Percentiles rank a stretch among this genome's conserved stretches.
These are phyloP conservation scores for Teunomyces kruisii DNA, from an alignment of 805 yeast species.

Conservation along the genomic window DNA sequence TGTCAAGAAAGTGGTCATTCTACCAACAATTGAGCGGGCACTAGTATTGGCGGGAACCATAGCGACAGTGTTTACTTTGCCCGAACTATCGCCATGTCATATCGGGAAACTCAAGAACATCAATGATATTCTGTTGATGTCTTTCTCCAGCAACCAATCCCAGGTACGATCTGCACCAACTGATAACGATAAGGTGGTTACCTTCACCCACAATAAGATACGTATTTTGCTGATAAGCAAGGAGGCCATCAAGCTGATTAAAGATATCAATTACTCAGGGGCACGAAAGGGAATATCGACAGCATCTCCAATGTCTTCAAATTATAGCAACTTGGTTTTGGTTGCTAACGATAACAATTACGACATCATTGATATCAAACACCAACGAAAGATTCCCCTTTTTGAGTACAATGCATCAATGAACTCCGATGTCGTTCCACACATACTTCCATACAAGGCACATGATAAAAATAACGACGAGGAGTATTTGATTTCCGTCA, in stretches of 20 bases:
- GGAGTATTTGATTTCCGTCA: conserved; percentile 30
- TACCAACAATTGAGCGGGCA: conserved; percentile 24
- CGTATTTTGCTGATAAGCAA: conserved; percentile 28
- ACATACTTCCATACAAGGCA: conserved; percentile 20
- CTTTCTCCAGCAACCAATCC: not conserved
- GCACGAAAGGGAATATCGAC: conserved; percentile 29
- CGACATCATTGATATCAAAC: conserved; percentile 37
- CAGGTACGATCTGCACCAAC: not conserved
- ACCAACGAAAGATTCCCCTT: conserved; percentile 31
- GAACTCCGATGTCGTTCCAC: conserved; percentile 17
- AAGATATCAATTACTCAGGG: conserved; percentile 31
- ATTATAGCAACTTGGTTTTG: conserved; percentile 29
- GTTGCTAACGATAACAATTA: conserved; percentile 34
- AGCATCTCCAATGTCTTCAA: conserved; percentile 23
- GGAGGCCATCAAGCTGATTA: conserved; percentile 29
- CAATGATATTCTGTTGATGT: conserved; percentile 23
- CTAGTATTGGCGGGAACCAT: conserved; percentile 27
- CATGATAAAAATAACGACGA: conserved; percentile 21
- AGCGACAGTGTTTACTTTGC: conserved; percentile 28
- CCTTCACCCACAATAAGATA: conserved; percentile 28
- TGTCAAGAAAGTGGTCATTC: conserved; percentile 24
- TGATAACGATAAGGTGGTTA: conserved; percentile 27
- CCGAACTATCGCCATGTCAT: conserved; percentile 39
- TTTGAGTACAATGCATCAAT: conserved; percentile 25
- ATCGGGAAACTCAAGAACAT: conserved; percentile 38